Percentiles rank a stretch among this genome's conserved stretches.
These are phyloP conservation scores for Aspergillus latus DNA, from an alignment of 2,329 filamentous ascomycete species.

Conservation along the genomic window DNA sequence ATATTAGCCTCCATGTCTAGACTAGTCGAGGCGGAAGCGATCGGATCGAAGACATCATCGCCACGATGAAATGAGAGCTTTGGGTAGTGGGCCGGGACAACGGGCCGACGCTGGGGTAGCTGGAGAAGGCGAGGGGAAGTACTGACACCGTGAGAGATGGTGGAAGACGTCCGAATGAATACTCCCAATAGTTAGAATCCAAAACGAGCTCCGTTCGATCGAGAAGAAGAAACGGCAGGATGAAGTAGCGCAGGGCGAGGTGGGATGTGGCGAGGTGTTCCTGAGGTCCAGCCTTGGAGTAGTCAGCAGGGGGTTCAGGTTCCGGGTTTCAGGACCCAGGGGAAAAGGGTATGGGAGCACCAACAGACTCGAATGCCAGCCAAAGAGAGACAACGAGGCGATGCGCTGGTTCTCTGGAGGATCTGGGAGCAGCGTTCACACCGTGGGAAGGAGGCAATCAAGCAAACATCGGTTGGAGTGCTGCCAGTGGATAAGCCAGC, in stretches of 20 bases:
- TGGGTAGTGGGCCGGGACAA: slow-evolving; percentile 4
- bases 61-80: slow-evolving; percentile 1
- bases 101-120: slow-evolving; percentile 1
- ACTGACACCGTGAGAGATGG: slow-evolving; percentile 1
- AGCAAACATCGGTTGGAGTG: slow-evolving; percentile 3
- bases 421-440: background rate
- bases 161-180: background rate
- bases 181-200: background rate
- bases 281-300: slow-evolving; percentile 17
- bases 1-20: slow-evolving; percentile 7
- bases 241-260: background rate
- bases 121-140: background rate
- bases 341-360: slow-evolving; percentile 7
- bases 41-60: slow-evolving; percentile 1
- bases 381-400: slow-evolving; percentile 16
- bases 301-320: slow-evolving; percentile 22
- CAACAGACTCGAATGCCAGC: slow-evolving; percentile 12
- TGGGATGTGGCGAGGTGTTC: slow-evolving; percentile 23
- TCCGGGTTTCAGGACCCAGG: slow-evolving; percentile 14
- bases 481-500: slow-evolving; percentile 28
- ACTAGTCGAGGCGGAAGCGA: background rate
- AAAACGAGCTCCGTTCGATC: background rate
- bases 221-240: background rate
- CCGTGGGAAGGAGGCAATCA: slow-evolving; percentile 1
- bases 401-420: slow-evolving; percentile 8